Conservation (phyloP, 108 stramenopile species). For the Nannochloropsis granulata region DNA sequence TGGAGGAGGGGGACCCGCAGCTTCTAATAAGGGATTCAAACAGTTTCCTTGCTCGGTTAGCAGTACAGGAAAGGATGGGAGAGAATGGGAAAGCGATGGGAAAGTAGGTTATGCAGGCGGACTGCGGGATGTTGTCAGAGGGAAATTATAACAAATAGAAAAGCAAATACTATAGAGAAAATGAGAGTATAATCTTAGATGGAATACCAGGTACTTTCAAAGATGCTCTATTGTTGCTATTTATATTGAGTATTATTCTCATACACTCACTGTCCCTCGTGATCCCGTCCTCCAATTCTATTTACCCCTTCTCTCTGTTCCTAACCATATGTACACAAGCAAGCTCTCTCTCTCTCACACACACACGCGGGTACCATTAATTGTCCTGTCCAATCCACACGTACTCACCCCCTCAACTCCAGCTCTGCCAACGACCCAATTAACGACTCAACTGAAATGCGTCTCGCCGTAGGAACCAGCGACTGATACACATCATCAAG, state of each 20-base stretch:
- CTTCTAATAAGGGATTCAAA: background rate
- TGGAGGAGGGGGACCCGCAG: conserved; percentile 10
- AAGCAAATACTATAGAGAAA: background rate
- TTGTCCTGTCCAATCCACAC: background rate
- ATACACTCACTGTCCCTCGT: too few species aligned
- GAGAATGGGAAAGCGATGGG: too few species aligned
- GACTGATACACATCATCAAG: background rate
- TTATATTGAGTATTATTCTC: too few species aligned
- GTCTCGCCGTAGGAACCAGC: background rate
- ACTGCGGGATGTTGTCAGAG: too few species aligned
- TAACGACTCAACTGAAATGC: background rate
- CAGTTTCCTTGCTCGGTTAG: background rate
- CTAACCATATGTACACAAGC: too few species aligned
- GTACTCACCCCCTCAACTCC: background rate
- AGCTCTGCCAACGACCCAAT: background rate
- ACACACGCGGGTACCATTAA: background rate
- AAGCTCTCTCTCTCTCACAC: too few species aligned
- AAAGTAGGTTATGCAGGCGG: too few species aligned
- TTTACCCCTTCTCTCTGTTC: too few species aligned
- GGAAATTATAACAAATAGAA: too few species aligned
- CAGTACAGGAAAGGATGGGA: too few species aligned
- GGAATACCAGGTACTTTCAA: too few species aligned
- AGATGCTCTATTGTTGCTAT: background rate
- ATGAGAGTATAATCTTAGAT: background rate
- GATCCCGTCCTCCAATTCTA: too few species aligned